These are phyloP conservation scores for Chytridiales sp. DNA, from an alignment of 371 early-diverging fungal species.

Conservation along the genomic window DNA sequence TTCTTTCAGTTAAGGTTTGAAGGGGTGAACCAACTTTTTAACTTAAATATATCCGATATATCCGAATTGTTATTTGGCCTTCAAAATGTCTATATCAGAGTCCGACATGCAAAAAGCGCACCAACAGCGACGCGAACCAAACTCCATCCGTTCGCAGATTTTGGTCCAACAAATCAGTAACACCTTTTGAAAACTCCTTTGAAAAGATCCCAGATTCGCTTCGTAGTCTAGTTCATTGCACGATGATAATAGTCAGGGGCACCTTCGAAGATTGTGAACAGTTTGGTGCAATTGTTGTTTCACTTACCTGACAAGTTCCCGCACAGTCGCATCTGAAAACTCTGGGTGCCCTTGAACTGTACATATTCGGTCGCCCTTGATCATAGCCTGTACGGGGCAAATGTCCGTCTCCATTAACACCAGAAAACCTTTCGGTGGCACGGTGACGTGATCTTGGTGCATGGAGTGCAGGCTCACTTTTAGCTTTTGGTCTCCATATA, in stretches of 20 bases:
- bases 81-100: too few relatives aligned
- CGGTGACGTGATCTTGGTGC: slow-evolving; percentile 66
- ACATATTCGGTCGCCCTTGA: slow-evolving; percentile 57
- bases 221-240: slow-evolving; percentile 42
- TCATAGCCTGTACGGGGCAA: slow-evolving; percentile 48
- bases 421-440: slow-evolving; percentile 54
- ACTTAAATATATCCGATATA: too few relatives aligned
- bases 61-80: too few relatives aligned
- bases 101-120: slow-evolving; percentile 20
- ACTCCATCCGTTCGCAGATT: slow-evolving; percentile 33
- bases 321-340: slow-evolving; percentile 53
- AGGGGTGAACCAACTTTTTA: too few relatives aligned
- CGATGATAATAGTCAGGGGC: neutral
- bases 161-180: neutral
- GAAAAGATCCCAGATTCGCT: slow-evolving; percentile 43
- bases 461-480: slow-evolving; percentile 51
- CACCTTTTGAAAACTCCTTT: slow-evolving; percentile 30
- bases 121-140: slow-evolving; percentile 23
- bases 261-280: neutral
- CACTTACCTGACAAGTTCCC: slow-evolving; percentile 38
- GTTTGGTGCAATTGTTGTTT: neutral
- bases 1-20: too few relatives aligned
- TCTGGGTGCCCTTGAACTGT: slow-evolving; percentile 84
- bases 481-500: slow-evolving; percentile 14
- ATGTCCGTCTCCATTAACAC: slow-evolving; percentile 48